Conservation (phyloP, 75 land plant species). For the Larix kaempferi region DNA sequence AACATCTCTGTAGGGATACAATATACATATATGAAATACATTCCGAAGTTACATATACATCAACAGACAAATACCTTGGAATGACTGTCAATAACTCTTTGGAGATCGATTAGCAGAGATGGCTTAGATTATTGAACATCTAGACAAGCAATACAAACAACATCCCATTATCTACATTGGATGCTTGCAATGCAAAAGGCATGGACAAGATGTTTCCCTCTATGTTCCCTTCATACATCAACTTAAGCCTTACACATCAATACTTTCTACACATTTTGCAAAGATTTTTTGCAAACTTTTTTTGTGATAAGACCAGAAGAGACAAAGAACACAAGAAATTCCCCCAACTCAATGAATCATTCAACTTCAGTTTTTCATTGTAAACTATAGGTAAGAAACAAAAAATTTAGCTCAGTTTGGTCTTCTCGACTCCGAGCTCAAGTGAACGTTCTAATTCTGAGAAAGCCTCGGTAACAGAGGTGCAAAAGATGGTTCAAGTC, state of each 20-base stretch:
- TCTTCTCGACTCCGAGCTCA: neutral
- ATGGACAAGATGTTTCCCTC: neutral
- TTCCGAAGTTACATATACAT: too few species aligned
- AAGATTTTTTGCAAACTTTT: too few species aligned
- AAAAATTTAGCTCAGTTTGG: neutral
- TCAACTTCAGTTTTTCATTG: neutral
- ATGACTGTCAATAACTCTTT: too few species aligned
- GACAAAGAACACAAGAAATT: too few species aligned
- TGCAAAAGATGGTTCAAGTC: neutral
- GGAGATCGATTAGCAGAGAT: too few species aligned
- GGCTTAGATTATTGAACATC: too few species aligned
- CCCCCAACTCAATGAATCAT: too few species aligned
- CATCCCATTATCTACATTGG: neutral
- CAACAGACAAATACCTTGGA: too few species aligned
- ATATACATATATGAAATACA: too few species aligned
- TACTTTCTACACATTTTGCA: neutral
- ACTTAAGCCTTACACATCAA: neutral
- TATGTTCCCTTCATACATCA: neutral
- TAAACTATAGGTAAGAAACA: neutral
- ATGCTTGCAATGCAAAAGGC: constrained; percentile 3
- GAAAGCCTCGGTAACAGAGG: neutral
- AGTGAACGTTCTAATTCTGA: neutral
- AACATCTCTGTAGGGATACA: too few species aligned
- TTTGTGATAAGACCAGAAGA: too few species aligned
- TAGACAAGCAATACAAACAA: neutral